Evolutionary conservation across 176 grass and related monocot species (phyloP).

Genomic region (Tuctoria greenei): DNA sequence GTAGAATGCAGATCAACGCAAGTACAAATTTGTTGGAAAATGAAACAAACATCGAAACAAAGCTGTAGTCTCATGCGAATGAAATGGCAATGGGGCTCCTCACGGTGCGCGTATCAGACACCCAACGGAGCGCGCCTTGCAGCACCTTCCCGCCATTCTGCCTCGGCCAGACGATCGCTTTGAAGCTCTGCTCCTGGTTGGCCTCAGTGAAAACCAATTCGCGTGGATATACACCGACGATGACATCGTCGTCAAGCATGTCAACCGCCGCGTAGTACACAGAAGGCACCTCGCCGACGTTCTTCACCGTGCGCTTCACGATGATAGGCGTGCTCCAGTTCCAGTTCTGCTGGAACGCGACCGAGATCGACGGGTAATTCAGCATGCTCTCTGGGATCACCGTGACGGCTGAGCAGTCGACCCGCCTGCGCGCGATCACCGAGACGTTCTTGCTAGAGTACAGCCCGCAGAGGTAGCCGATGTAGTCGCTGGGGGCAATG

Average conservation of each 20-base stretch:
- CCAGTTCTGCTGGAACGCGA: not conserved
- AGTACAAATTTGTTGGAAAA: not conserved
- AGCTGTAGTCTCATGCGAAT: not conserved
- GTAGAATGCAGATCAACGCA: not conserved
- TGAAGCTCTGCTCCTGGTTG: conserved; percentile 38
- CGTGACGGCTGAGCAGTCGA: conserved; percentile 33
- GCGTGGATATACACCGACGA: not conserved
- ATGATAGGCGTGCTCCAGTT: not conserved
- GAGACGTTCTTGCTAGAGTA: conserved; percentile 38
- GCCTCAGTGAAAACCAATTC: conserved; percentile 12
- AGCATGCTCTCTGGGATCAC: conserved; percentile 37
- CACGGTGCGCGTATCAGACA: conserved; percentile 39
- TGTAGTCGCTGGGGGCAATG: conserved; percentile 23
- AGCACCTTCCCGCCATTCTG: not conserved
- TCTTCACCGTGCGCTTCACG: conserved; percentile 38
- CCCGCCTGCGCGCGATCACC: conserved; percentile 15
- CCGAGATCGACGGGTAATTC: conserved; percentile 58
- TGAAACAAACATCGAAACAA: not conserved
- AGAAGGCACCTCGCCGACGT: conserved; percentile 40
- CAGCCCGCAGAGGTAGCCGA: conserved; percentile 50
- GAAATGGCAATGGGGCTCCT: conserved; percentile 40
- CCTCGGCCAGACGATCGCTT: conserved; percentile 11
- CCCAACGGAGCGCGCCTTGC: conserved; percentile 49
- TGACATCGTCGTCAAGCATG: not conserved
- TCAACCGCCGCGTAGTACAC: conserved; percentile 32